Evolutionary conservation across 2,329 filamentous ascomycete genomes (phyloP), one percentile per base, ranked within the genome.

Genomic region (Beauveria rudraprayagi): DNA sequence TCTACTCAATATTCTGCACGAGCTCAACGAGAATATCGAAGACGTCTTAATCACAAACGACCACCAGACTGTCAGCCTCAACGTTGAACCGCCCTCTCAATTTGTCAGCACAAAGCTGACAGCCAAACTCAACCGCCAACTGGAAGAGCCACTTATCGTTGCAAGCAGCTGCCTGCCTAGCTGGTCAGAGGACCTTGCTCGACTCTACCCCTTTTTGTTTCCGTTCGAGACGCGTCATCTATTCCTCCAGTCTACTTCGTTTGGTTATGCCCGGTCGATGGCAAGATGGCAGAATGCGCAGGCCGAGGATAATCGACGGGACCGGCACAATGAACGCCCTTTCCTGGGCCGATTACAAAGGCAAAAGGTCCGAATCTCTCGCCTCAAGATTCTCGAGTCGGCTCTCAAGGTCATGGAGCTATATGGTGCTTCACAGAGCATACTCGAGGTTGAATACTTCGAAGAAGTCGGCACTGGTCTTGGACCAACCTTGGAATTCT

Each of bases 91-190:
- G 0, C 75, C 95, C 52, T 88, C 92, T 2, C 92, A 97, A 67
- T 99, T 99, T 68, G 94, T 99, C 75, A 99, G 99, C 71, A 97
- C 94, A 0, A 99, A 99, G 73, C 83, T 99, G 43, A 99, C 94
- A 0, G 95, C 94, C 1, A 99, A 99, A 77, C 83, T 99, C 61
- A 99, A 99, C 70, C 88, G 94, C 30, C 95, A 99, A 72, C 79
- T 99, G 14, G 94, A 99, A 71, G 95, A 99, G 75, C 94, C 94
- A 10, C 78, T 99, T 65, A 95, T 99, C 65, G 94, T 99, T 56
- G 94, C 94, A 4, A 97, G 94, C 76, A 96, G 93, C 70, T 99
- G 94, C 71, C 80, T 99, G 43, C 94, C 94, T 4, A 91, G 84
- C 70, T 99, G 94, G 94, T 95, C 91, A 63, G 93, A 97, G 74